A percentile compares a stretch with the other conserved stretches of the same genome.
Evolutionary conservation across 1,284 basidiomycete genomes (phyloP).

Genomic region (Taiwanofungus camphoratus): DNA sequence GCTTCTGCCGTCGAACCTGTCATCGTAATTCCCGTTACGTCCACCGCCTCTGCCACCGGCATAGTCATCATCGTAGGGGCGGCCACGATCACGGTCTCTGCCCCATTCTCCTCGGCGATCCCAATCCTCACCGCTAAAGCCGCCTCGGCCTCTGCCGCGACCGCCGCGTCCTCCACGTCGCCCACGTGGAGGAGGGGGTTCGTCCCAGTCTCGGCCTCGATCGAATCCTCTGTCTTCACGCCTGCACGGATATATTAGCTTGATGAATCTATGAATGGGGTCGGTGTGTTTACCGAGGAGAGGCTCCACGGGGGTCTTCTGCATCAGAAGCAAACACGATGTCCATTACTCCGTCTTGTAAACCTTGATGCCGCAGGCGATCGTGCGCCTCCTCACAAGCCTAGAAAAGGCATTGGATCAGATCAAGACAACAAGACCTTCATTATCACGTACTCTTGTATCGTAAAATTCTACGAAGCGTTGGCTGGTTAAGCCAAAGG

Average conservation of each 20-base stretch:
- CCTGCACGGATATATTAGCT: background rate
- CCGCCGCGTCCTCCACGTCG: conserved; percentile 29
- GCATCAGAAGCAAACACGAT: conserved; percentile 87
- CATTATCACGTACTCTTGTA: conserved; percentile 52
- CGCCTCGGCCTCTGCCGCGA: conserved; percentile 26
- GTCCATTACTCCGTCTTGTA: conserved; percentile 86
- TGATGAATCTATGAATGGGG: background rate
- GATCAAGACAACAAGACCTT: background rate
- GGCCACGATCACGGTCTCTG: conserved; percentile 42
- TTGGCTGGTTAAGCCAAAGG: conserved; percentile 42
- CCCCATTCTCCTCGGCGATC: conserved; percentile 42
- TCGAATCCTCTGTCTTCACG: conserved; percentile 28
- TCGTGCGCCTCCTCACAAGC: conserved; percentile 78
- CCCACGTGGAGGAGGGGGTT: conserved; percentile 29
- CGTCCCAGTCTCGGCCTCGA: conserved; percentile 45
- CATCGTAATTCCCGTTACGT: conserved; percentile 32
- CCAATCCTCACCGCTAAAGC: conserved; percentile 31
- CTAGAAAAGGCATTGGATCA: conserved; percentile 28
- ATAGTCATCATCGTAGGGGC: conserved; percentile 40
- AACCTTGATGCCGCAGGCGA: conserved; percentile 66
- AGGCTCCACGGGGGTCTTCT: conserved; percentile 30
- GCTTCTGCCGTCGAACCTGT: conserved; percentile 30
- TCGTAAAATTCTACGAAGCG: conserved; percentile 89
- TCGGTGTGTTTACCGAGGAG: conserved; percentile 16
- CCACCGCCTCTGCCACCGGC: conserved; percentile 28